phyloP scores from a whole-genome alignment of 805 yeast genomes.

The Kuraishia capsulata region DNA sequence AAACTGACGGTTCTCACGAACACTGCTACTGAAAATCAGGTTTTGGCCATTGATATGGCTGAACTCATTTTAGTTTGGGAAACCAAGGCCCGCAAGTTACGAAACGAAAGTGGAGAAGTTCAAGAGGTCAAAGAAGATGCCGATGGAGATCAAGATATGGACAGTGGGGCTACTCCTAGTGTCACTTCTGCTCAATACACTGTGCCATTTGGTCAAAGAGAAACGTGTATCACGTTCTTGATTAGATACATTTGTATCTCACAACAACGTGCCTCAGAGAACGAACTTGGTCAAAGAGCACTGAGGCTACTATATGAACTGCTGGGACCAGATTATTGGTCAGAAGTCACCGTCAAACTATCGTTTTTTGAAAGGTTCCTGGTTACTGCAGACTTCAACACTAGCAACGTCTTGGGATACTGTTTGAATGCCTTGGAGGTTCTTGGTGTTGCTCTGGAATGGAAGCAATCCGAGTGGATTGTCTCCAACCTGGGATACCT shows the following conservation, averaged over 20 bases:
- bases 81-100: conserved; percentile 28
- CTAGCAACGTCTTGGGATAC: conserved; percentile 62
- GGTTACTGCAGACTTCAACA: conserved; percentile 64
- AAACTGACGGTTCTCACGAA: conserved; percentile 72
- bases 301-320: conserved; percentile 67
- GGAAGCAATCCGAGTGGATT: conserved; percentile 75
- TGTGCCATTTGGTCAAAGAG: conserved; percentile 73
- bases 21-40: conserved; percentile 73
- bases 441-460: conserved; percentile 69
- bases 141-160: conserved; percentile 6
- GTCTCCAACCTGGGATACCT: conserved; percentile 58
- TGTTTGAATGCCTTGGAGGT: conserved; percentile 91
- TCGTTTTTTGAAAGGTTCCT: conserved; percentile 84
- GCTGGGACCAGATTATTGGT: conserved; percentile 70
- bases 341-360: conserved; percentile 80
- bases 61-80: conserved; percentile 87
- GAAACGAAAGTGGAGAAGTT: conserved; percentile 4
- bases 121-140: conserved; percentile 13
- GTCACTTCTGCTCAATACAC: conserved; percentile 32
- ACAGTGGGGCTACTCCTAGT: conserved; percentile 8
- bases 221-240: conserved; percentile 82
- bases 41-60: conserved; percentile 81
- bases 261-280: conserved; percentile 77
- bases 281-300: conserved; percentile 74
- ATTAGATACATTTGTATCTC: conserved; percentile 83